Base-by-base conservation (phyloP, 371 early-diverging fungal genomes). In the Mortierella sp. region DNA sequence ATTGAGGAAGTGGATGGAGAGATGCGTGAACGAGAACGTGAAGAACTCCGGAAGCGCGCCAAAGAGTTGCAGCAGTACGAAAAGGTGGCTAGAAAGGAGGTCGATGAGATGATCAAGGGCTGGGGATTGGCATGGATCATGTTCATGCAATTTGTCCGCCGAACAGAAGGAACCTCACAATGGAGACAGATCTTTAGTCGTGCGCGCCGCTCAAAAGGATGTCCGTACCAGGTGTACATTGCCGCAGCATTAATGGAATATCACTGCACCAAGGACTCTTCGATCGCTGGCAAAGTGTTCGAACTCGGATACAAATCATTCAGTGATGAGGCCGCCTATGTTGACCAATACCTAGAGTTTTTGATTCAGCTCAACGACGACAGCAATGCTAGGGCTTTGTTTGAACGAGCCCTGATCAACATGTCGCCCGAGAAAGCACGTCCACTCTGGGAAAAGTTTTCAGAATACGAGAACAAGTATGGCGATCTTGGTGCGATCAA, bases 231-330 rank as follows among this genome's bases (percentile, higher is more conserved):
- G 61, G 86, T 97, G 3, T 96, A 89, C 80, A 91, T 92, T 22
- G 89, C 92, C 0, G 89, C 93, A 28, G 98, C 97, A 3, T 67
- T 95, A 56, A 92, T 97, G 93, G 98, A 98, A 81, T 95, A 92
- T 73, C 92, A 96, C 67, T 88, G 91, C 61, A 94, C 89, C 63
- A 95, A 95, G 79, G 94, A 95, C 60, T 80, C 90, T 0, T 81
- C 67, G 5, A 86, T 97, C 57, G 95, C 97, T 0, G 94, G 93
- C 49, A 92, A 91, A 62, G 89, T 98, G n/a, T 96, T 98, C 79
- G 94, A 95, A 70, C 74, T 92, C 19, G 96, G 95, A 14, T 81
- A 93, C 60, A 96, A 94, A 78, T 62, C 80, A 3, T 95, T 93
- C 81, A 82, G 85, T 3, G 90, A 89, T 47, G 88, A 91, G 57